A percentile compares a stretch with the other conserved stretches of the same genome.
Evolutionary conservation across 2,329 filamentous ascomycete species (phyloP).

Genomic region (Apiospora koreana): DNA sequence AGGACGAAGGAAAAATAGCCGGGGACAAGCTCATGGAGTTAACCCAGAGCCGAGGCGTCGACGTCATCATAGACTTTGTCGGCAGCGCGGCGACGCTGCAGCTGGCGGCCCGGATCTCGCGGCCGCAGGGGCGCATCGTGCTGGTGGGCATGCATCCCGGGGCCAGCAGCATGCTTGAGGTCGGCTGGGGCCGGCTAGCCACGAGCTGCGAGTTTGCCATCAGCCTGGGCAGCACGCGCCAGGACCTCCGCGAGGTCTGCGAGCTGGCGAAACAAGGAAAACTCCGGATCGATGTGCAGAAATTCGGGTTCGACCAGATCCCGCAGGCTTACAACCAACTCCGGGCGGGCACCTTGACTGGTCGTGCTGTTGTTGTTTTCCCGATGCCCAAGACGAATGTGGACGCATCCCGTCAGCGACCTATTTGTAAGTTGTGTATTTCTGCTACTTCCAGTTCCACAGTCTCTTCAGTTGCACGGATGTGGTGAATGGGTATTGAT

Average conservation of each 20-base stretch:
- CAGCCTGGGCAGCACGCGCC: conserved; percentile 22
- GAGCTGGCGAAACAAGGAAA: conserved; percentile 18
- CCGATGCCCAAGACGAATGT: not conserved
- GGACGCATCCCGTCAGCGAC: not conserved
- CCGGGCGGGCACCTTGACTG: conserved; percentile 16
- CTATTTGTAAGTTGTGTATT: not conserved
- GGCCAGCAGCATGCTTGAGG: conserved; percentile 14
- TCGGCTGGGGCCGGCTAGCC: conserved; percentile 21
- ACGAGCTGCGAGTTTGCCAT: conserved; percentile 23
- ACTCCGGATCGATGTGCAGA: conserved; percentile 20
- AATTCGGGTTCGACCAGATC: conserved; percentile 19
- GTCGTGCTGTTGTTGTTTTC: conserved; percentile 21
- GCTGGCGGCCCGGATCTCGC: conserved; percentile 20
- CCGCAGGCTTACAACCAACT: conserved; percentile 19
- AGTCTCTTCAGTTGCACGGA: not conserved
- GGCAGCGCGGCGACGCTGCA: conserved; percentile 17
- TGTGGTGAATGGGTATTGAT: not conserved
- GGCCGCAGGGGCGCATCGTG: conserved; percentile 20
- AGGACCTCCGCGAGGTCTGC: conserved; percentile 23
- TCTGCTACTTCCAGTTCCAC: too few species aligned
- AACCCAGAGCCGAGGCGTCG: conserved; percentile 30
- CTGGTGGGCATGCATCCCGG: conserved; percentile 22
- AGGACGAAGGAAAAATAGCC: not conserved
- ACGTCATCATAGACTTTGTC: conserved; percentile 32
- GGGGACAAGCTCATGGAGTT: conserved; percentile 22